phyloP scores from a whole-genome alignment of 768 basidiomycete species.

The Mycena belliarum region DNA sequence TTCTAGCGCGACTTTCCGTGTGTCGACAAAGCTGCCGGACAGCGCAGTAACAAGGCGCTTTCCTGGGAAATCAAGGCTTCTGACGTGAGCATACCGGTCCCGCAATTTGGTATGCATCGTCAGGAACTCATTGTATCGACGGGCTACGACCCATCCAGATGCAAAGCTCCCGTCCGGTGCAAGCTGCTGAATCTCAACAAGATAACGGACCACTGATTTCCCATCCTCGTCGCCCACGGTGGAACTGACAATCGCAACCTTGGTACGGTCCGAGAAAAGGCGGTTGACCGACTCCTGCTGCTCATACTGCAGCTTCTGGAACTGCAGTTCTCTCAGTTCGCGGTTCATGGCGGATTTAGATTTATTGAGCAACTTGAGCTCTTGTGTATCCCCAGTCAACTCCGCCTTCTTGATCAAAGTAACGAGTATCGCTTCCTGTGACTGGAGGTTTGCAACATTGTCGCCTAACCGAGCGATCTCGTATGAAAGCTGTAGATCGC shows the following conservation, averaged over 20 bases:
- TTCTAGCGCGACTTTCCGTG: conserved; percentile 75
- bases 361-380: conserved; percentile 77
- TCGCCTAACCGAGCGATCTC: conserved; percentile 81
- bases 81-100: conserved; percentile 69
- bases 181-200: conserved; percentile 89
- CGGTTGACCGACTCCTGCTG: conserved; percentile 92
- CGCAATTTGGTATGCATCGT: conserved; percentile 84
- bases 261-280: conserved; percentile 80
- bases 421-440: conserved; percentile 82
- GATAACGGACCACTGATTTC: conserved; percentile 88
- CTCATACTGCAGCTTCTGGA: conserved; percentile 92
- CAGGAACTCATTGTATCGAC: conserved; percentile 94
- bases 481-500: conserved; percentile 84
- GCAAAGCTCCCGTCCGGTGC: conserved; percentile 75
- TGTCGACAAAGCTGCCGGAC: conserved; percentile 86
- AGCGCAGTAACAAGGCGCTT: conserved; percentile 90
- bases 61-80: conserved; percentile 84
- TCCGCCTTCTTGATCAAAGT: conserved; percentile 94
- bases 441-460: conserved; percentile 74
- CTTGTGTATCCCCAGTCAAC: conserved; percentile 85
- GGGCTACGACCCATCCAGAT: conserved; percentile 90
- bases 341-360: conserved; percentile 81
- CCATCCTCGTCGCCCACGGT: conserved; percentile 82
- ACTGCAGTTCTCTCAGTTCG: conserved; percentile 80
- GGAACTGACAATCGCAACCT: conserved; percentile 82